Base-by-base conservation (phyloP, 225 moss, liverwort and hornwort genomes). In the Pseudisothecium myosuroides region DNA sequence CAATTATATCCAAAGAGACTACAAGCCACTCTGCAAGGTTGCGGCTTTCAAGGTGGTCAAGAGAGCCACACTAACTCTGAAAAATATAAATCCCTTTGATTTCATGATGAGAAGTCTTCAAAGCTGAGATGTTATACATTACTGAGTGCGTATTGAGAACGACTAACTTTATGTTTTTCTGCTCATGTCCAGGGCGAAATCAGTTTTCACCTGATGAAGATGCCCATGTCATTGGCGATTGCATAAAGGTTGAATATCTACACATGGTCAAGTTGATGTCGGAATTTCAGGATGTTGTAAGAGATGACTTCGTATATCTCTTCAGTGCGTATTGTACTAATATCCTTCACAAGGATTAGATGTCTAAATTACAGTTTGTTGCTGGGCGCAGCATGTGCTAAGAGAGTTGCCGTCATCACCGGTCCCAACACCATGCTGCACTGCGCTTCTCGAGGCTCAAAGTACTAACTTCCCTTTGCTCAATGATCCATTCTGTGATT, bases 221-320 rank as follows among this genome's bases (percentile, higher is more conserved):
- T 94, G 98, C 98, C 26, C 98, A 98, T 92, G 96, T 98, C 37
- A 95, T 98, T 88, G 98, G 96, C 77, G 98, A 98, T 90, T 98
- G 98, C 88, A 93, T 98, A 45, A 98, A 98, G 98, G 98, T 97
- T 84, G 71, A 76, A 63, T 62, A 76, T 47, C 69, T 61, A n/a
- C 49, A 21, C 63, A 45, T 64, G 36, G 56, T 63, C 65, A 23
- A 62, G 24, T 82, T 49, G 39, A 88, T 88, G 22, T 67, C 29
- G 84, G 20, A 47, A 36, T 83, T 39, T 83, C 61, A 64, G 47
- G 45, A 80, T 49, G 47, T 69, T 88, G 58, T 86, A 62, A 54
- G 55, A 37, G 55, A 39, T 75, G 81, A 65, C 59, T 63, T 54
- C 9, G 19, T n/a, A 17, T 50, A 22, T 69, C 21, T 45, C 20